phyloP scores from a whole-genome alignment of 768 basidiomycete species.

The Kwoniella europaea region DNA sequence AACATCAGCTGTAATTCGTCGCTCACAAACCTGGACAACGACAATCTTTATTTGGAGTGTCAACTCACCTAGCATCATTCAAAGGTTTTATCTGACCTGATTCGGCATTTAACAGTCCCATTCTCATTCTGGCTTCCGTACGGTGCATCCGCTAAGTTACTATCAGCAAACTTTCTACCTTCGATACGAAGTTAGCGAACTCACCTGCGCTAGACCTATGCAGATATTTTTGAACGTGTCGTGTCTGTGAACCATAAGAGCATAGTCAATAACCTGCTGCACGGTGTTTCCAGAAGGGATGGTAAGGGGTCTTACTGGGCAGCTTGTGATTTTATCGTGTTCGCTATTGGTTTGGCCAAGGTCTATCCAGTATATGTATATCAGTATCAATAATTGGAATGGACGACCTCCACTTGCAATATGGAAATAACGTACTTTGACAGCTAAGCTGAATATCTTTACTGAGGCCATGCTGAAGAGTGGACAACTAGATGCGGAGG shows the following conservation, averaged over 20 bases:
- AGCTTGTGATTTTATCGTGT: conserved; percentile 55
- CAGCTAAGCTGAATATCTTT: conserved; percentile 56
- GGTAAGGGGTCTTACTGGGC: conserved; percentile 40
- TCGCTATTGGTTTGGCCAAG: conserved; percentile 57
- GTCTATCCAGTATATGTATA: conserved; percentile 32
- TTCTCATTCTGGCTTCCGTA: conserved; percentile 54
- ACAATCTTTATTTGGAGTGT: too few species aligned
- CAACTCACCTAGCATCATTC: conserved; percentile 54
- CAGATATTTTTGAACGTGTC: conserved; percentile 55
- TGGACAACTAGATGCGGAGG: too few species aligned
- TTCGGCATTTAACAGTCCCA: conserved; percentile 53
- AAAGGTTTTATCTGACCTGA: conserved; percentile 55
- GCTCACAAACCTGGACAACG: too few species aligned
- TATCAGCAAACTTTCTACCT: background rate
- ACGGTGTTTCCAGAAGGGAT: too few species aligned
- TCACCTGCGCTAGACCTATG: conserved; percentile 56
- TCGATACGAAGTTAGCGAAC: background rate
- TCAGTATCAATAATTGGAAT: background rate
- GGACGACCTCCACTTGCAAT: conserved; percentile 16
- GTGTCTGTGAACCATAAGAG: conserved; percentile 34
- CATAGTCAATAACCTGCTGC: conserved; percentile 5
- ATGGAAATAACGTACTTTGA: conserved; percentile 43
- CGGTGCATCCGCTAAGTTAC: conserved; percentile 51
- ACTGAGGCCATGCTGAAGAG: conserved; percentile 51
- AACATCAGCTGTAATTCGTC: too few species aligned